These are phyloP conservation scores for Colletotrichum orchidophilum DNA, from an alignment of 2,329 filamentous ascomycete species.

Conservation along the genomic window DNA sequence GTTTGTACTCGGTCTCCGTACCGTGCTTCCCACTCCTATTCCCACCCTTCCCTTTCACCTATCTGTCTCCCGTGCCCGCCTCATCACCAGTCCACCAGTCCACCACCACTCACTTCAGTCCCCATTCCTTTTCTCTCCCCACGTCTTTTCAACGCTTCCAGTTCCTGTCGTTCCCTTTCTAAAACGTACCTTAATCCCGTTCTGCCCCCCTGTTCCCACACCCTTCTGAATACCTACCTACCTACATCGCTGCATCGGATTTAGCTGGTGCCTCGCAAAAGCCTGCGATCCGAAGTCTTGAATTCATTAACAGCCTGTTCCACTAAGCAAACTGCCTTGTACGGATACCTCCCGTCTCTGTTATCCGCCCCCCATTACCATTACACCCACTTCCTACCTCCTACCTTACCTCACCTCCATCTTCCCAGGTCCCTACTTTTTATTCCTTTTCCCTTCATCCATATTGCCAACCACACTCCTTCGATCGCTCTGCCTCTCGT, in stretches of 20 bases:
- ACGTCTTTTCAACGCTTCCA: neutral
- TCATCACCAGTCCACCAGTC: neutral
- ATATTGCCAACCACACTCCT: neutral
- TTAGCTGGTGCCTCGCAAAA: constrained; percentile 19
- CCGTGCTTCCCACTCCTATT: constrained; percentile 19
- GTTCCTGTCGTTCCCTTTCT: constrained; percentile 14
- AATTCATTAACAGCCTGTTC: constrained; percentile 21
- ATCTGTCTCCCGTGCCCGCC: neutral
- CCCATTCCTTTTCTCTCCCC: constrained; percentile 15
- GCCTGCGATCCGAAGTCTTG: constrained; percentile 19
- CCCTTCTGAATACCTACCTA: neutral
- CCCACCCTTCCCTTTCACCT: neutral
- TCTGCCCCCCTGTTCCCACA: constrained; percentile 10
- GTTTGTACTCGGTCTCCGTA: neutral
- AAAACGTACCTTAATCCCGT: neutral
- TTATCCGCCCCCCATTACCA: neutral
- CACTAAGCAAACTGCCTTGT: constrained; percentile 2
- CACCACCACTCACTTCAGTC: neutral
- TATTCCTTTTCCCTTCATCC: constrained; percentile 16
- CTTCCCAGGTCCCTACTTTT: neutral
- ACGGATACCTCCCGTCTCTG: neutral
- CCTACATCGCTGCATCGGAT: constrained; percentile 25
- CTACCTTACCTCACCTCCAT: neutral
- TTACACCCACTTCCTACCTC: no score
- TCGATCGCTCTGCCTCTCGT: constrained; percentile 22